These are phyloP conservation scores for Scolecobasidium constrictum DNA, from an alignment of 2,329 filamentous ascomycete genomes.

Conservation along the genomic window DNA sequence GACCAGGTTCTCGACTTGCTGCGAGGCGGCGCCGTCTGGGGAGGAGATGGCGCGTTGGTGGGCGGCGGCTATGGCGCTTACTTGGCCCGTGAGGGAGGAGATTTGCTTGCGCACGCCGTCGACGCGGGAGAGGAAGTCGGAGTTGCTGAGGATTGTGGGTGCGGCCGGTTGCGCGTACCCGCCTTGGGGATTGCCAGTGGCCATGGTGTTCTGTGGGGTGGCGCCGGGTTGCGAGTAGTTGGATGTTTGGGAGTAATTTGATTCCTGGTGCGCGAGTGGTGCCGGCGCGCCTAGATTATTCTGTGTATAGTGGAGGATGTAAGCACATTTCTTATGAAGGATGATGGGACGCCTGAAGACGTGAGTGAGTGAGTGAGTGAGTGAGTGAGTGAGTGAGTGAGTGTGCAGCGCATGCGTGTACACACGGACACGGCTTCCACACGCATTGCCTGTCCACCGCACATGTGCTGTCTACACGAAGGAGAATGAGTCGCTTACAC, in stretches of 20 bases:
- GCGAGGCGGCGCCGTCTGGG: slow-evolving; percentile 42
- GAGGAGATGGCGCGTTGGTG: slow-evolving; percentile 63
- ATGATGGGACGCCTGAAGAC: no score
- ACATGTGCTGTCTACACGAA: slow-evolving; percentile 14
- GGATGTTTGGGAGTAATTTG: slow-evolving; percentile 27
- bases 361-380: no score
- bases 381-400: no score
- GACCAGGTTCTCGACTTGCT: slow-evolving; percentile 55
- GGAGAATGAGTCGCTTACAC: slow-evolving; percentile 13
- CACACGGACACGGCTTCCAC: no score
- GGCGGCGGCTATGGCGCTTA: slow-evolving; percentile 55
- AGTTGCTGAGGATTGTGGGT: slow-evolving; percentile 42
- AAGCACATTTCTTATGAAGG: no score
- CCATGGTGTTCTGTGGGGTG: slow-evolving; percentile 2
- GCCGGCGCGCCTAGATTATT: slow-evolving; percentile 14
- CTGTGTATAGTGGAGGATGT: no score
- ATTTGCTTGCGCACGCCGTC: slow-evolving; percentile 58
- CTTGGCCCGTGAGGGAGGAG: slow-evolving; percentile 51
- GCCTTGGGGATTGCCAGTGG: slow-evolving; percentile 17
- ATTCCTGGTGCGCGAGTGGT: slow-evolving; percentile 23
- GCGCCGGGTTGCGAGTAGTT: slow-evolving; percentile 20
- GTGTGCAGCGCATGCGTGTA: no score
- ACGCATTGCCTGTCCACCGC: background rate
- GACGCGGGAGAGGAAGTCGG: slow-evolving; percentile 59
- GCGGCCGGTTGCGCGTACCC: slow-evolving; percentile 18